Evolutionary conservation across 192 early-diverging fungal genomes (phyloP).

Genomic region (Geosiphon pyriformis): DNA sequence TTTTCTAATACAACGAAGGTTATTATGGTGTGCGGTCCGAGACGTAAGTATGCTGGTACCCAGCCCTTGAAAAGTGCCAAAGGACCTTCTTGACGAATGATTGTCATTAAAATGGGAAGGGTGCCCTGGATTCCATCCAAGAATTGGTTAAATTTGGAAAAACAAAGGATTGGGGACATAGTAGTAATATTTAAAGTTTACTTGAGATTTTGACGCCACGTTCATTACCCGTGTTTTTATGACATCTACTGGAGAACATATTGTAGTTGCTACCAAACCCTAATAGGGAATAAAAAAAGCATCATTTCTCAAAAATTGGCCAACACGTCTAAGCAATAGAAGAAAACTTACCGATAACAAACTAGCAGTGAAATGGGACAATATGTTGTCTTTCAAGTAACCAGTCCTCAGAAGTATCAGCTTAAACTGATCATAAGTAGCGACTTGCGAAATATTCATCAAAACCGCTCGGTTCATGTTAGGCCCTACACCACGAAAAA

Average conservation of each 20-base stretch:
- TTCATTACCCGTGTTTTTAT: constrained; percentile 88
- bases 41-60: constrained; percentile 73
- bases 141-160: neutral
- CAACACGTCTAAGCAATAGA: neutral
- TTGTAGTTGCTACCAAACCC: constrained; percentile 71
- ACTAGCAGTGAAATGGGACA: constrained; percentile 64
- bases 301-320: neutral
- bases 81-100: constrained; percentile 60
- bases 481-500: constrained; percentile 88
- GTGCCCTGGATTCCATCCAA: constrained; percentile 3
- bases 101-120: constrained; percentile 34
- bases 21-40: constrained; percentile 80
- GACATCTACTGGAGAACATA: constrained; percentile 74
- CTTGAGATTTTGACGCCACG: constrained; percentile 36
- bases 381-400: constrained; percentile 57
- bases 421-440: constrained; percentile 76
- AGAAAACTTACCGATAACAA: constrained; percentile 57
- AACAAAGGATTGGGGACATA: neutral
- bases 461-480: constrained; percentile 88
- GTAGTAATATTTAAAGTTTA: neutral
- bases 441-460: constrained; percentile 68
- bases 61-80: constrained; percentile 77
- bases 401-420: constrained; percentile 54
- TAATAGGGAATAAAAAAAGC: constrained; percentile 12
- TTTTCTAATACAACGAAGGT: constrained; percentile 82